Evolutionary conservation across 257 asterid genomes (phyloP).

Genomic region (Sherardia arvensis): DNA sequence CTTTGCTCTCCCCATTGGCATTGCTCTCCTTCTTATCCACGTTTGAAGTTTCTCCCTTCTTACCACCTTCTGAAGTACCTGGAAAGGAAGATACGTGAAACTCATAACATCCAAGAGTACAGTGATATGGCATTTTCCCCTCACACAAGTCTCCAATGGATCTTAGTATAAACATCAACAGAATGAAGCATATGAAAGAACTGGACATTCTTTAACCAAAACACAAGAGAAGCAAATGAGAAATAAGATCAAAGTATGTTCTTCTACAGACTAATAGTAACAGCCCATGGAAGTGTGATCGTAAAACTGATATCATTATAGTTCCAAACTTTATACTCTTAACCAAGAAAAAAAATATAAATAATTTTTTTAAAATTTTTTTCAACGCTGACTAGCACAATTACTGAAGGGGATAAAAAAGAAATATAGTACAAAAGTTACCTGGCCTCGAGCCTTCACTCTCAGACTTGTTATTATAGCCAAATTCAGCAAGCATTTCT

Average conservation of each 20-base stretch:
- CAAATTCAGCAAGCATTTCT: constrained; percentile 86
- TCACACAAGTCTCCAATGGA: not conserved
- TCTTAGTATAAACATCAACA: not conserved
- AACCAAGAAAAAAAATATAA: not conserved
- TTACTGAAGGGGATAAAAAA: not conserved
- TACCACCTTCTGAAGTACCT: constrained; percentile 39
- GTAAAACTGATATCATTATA: not conserved
- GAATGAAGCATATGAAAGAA: not conserved
- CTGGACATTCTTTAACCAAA: constrained; percentile 11
- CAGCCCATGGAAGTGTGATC: no score
- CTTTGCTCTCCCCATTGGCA: constrained; percentile 65
- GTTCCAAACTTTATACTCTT: not conserved
- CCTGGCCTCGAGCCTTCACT: constrained; percentile 48
- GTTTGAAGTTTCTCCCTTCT: constrained; percentile 32
- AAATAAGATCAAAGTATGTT: constrained; percentile 19
- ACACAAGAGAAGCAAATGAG: constrained; percentile 32
- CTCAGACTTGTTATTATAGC: constrained; percentile 41
- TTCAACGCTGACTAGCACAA: not conserved
- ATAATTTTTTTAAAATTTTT: no score
- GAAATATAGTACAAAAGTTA: constrained; percentile 24
- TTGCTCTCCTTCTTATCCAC: constrained; percentile 47
- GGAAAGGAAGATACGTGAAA: constrained; percentile 3
- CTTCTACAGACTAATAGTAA: no score
- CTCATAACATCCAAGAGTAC: constrained; percentile 3
- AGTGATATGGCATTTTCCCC: not conserved